Base-by-base conservation (phyloP, 2,329 filamentous ascomycete species). In the Alternaria sp. region DNA sequence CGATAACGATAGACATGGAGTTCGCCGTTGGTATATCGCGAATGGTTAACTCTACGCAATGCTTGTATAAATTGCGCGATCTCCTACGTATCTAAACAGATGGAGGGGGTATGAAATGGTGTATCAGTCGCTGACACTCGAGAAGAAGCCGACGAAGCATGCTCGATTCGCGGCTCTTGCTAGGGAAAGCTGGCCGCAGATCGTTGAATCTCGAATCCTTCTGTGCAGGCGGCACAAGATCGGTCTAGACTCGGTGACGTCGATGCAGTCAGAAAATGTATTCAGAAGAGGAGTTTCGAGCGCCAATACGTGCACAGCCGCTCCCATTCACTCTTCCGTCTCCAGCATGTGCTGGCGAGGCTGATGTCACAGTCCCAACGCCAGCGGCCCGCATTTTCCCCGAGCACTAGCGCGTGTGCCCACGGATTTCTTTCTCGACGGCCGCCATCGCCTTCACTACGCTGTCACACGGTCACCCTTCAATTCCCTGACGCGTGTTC, bases 381-480 rank as follows among this genome's bases (percentile, higher is more conserved):
- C 65, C 65, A 44, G 50, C 67, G 66, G 67, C 66, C 68, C 68
- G 68, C 64, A 62, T 62, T 68, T 69, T 65, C 61, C 68, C 63
- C 70, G 69, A 65, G 52, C 58, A 61, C 65, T 71, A 72, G 68
- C 68, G 70, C 64, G 62, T 52, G 19, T 55, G 63, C 64, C 65
- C 64, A 66, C 65, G 62, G 68, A 64, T 70, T 70, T 70, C 67
- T 69, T 64, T 69, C 65, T 64, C 60, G 54, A 49, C 57, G 56
- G 59, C 57, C 56, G 36, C 60, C 50, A 19, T 62, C 50, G 46
- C 54, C 52, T 59, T 54, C 52, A 49, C 62, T 65, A 52, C 67
- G 57, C 69, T 62, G 69, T 65, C 69, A 68, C 67, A 69, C 69
- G 69, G 67, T 65, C 65, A 61, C 65, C 57, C 63, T 71, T 71